phyloP scores from a whole-genome alignment of 371 early-diverging fungal genomes.

The Mucor lusitanicus region DNA sequence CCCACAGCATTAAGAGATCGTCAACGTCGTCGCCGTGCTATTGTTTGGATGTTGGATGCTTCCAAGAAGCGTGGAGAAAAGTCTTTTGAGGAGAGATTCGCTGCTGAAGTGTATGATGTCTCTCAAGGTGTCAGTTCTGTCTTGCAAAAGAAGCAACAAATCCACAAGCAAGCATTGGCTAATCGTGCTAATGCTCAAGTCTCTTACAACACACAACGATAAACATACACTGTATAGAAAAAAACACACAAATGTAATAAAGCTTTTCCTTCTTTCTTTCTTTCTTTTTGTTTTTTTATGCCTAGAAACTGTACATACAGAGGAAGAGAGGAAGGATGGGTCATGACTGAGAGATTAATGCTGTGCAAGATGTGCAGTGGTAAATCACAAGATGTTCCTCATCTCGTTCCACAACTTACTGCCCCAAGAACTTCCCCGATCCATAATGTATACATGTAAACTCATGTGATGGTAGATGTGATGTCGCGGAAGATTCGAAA shows the following conservation, averaged over 20 bases:
- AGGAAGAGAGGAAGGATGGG: too few relatives aligned
- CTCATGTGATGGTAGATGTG: not conserved
- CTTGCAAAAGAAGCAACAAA: slow-evolving; percentile 60
- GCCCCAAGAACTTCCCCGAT: not conserved
- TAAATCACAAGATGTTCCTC: not conserved
- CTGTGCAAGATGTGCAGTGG: not conserved
- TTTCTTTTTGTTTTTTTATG: too few relatives aligned
- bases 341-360: slow-evolving; percentile 5
- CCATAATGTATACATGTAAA: slow-evolving; percentile 2
- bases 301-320: not conserved
- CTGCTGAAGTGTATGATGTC: slow-evolving; percentile 81
- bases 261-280: not conserved
- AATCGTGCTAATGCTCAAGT: slow-evolving; percentile 83
- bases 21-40: slow-evolving; percentile 80
- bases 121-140: slow-evolving; percentile 74
- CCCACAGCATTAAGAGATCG: slow-evolving; percentile 82
- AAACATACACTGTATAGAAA: slow-evolving; percentile 1
- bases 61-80: slow-evolving; percentile 66
- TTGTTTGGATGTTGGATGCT: slow-evolving; percentile 88
- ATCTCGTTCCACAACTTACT: not conserved
- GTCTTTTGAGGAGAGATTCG: slow-evolving; percentile 73
- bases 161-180: slow-evolving; percentile 75
- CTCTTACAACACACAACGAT: slow-evolving; percentile 43
- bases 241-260: slow-evolving; percentile 13
- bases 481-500: not conserved